A percentile compares a stretch with the other conserved stretches of the same genome.
These are phyloP conservation scores for Aspergillus niger DNA, from an alignment of 2,329 filamentous ascomycete species.

Conservation along the genomic window DNA sequence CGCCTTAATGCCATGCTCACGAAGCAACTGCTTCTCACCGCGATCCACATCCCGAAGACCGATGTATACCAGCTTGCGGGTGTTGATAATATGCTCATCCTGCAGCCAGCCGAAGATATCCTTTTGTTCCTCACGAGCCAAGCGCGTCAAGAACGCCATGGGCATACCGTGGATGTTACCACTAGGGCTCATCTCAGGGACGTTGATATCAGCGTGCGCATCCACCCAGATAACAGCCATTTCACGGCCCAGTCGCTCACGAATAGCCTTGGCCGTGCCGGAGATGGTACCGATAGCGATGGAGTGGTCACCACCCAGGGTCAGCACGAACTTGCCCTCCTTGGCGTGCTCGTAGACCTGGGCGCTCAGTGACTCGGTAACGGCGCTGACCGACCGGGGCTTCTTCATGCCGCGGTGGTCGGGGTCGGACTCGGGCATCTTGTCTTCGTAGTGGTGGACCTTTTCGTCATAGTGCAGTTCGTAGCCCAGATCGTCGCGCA, in stretches of 20 bases:
- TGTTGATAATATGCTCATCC: constrained; percentile 60
- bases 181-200: constrained; percentile 82
- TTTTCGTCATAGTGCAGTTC: constrained; percentile 78
- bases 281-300: constrained; percentile 94
- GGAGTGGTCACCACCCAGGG: constrained; percentile 92
- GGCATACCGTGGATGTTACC: constrained; percentile 99
- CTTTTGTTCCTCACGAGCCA: constrained; percentile 73
- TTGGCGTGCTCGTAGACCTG: constrained; percentile 87
- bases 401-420: constrained; percentile 93
- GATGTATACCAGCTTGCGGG: constrained; percentile 93
- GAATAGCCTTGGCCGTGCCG: constrained; percentile 80
- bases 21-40: constrained; percentile 90
- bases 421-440: constrained; percentile 70
- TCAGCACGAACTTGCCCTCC: constrained; percentile 83
- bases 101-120: constrained; percentile 90
- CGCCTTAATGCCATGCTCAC: constrained; percentile 87
- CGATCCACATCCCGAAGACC: constrained; percentile 88
- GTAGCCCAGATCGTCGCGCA: constrained; percentile 84
- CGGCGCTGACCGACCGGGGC: constrained; percentile 79
- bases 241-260: constrained; percentile 78
- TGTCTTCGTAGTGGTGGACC: constrained; percentile 79
- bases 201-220: constrained; percentile 97
- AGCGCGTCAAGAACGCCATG: constrained; percentile 83
- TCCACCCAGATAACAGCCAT: constrained; percentile 98
- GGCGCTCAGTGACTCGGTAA: constrained; percentile 74